Conservation (phyloP, 208 protist genomes). For the Acanthamoeba castellanii region DNA sequence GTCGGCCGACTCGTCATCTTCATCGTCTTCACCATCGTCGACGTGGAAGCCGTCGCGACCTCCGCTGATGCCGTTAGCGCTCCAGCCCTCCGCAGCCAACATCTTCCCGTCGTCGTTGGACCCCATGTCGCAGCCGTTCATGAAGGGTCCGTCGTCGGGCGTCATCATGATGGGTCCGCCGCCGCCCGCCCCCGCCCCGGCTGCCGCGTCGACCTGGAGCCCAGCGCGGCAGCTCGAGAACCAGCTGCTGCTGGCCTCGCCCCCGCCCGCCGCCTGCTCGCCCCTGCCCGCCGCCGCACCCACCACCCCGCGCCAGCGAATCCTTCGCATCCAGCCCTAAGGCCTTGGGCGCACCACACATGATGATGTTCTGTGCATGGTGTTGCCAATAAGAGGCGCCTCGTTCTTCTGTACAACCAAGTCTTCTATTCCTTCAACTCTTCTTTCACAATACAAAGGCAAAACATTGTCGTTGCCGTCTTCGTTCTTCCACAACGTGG, state of each 20-base stretch:
- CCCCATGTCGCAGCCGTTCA: not conserved
- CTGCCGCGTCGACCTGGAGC: not conserved
- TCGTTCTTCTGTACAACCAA: not conserved
- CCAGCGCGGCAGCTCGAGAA: constrained; percentile 14
- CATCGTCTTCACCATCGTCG: not conserved
- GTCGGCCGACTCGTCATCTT: not conserved
- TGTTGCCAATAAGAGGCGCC: too few relatives aligned
- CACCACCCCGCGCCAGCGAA: not conserved
- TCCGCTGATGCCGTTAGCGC: not conserved
- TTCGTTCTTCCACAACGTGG: too few relatives aligned
- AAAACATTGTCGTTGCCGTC: too few relatives aligned
- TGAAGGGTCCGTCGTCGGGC: not conserved
- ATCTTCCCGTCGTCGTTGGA: not conserved
- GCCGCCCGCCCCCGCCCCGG: not conserved
- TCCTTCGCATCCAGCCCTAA: too few relatives aligned
- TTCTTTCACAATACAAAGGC: too few relatives aligned
- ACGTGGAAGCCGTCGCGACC: constrained; percentile 15
- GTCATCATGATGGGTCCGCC: not conserved
- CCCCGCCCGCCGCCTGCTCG: not conserved
- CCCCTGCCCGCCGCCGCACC: not conserved
- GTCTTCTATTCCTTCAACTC: not conserved
- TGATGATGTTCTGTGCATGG: too few relatives aligned
- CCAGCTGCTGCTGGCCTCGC: not conserved
- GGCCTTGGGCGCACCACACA: too few relatives aligned
- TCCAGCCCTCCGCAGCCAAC: not conserved